Conservation (phyloP, 352 stramenopile species). For the Peronosclerospora sorghi region DNA sequence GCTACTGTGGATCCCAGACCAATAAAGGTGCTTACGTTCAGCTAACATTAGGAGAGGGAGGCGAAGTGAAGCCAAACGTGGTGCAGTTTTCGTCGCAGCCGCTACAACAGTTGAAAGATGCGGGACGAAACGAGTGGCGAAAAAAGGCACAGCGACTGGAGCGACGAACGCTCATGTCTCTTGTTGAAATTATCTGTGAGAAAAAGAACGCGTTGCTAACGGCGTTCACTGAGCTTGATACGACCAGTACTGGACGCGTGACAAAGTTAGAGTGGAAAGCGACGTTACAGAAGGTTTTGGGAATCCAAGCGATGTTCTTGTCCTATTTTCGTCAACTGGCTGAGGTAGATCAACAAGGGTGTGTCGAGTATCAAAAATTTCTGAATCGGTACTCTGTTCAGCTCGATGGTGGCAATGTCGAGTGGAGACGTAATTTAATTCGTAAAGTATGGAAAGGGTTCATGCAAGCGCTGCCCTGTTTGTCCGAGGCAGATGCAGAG, state of each 20-base stretch:
- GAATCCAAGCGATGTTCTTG: slow-evolving; percentile 52
- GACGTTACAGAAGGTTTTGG: slow-evolving; percentile 41
- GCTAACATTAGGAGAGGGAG: slow-evolving; percentile 47
- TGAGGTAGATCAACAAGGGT: slow-evolving; percentile 27
- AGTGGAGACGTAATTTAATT: slow-evolving; percentile 57
- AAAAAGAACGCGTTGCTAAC: slow-evolving; percentile 50
- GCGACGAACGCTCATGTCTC: slow-evolving; percentile 61
- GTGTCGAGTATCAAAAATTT: slow-evolving; percentile 65
- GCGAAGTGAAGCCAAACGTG: slow-evolving; percentile 83
- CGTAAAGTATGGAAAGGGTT: slow-evolving; percentile 66
- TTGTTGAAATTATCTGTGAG: slow-evolving; percentile 71
- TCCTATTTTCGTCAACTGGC: slow-evolving; percentile 64
- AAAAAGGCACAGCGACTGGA: slow-evolving; percentile 67
- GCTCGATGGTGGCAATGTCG: slow-evolving; percentile 39
- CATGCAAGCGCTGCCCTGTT: slow-evolving; percentile 37
- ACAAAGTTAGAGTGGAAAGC: slow-evolving; percentile 65
- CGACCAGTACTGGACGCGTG: slow-evolving; percentile 23
- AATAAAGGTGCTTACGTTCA: slow-evolving; percentile 83
- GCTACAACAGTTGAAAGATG: slow-evolving; percentile 58
- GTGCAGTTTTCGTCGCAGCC: slow-evolving; percentile 87
- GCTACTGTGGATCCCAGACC: slow-evolving; percentile 86
- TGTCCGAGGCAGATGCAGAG: slow-evolving; percentile 23
- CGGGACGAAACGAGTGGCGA: slow-evolving; percentile 64
- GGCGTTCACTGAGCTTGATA: slow-evolving; percentile 40
- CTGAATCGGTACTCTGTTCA: slow-evolving; percentile 66